These are phyloP conservation scores for Comarum palustre DNA, from an alignment of 306 rosid species.

Conservation along the genomic window DNA sequence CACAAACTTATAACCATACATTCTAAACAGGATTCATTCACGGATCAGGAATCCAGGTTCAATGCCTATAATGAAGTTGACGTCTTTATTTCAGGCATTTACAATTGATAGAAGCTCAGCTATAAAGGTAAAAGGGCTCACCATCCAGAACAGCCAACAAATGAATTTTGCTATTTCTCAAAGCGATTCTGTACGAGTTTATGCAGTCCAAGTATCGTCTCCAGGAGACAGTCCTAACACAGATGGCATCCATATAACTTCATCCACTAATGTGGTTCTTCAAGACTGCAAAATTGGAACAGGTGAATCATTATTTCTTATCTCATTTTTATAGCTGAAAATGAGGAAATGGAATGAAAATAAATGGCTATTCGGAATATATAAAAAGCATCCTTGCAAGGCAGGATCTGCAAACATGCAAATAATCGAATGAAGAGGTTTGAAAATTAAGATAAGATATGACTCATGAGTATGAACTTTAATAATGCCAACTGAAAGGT, in stretches of 20 bases:
- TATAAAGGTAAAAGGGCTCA: constrained; percentile 68
- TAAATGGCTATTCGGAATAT: neutral
- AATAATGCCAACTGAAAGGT: neutral
- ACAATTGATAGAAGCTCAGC: constrained; percentile 76
- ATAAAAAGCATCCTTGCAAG: neutral
- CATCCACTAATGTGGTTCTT: constrained; percentile 77
- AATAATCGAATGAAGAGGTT: neutral
- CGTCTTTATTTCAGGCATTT: constrained; percentile 64
- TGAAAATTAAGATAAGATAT: neutral
- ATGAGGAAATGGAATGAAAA: neutral
- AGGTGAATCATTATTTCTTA: constrained; percentile 47
- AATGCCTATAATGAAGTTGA: constrained; percentile 21
- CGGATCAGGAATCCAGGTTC: constrained; percentile 19
- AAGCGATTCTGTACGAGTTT: constrained; percentile 60
- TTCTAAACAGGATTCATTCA: constrained; percentile 13
- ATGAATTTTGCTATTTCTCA: constrained; percentile 71
- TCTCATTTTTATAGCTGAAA: neutral
- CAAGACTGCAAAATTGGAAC: constrained; percentile 84
- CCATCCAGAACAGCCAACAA: constrained; percentile 89
- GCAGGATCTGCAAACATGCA: neutral
- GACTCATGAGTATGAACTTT: neutral
- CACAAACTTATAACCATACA: neutral
- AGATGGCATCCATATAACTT: constrained; percentile 88
- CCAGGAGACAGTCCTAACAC: constrained; percentile 95
- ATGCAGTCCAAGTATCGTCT: constrained; percentile 61